Percentiles rank a stretch among this genome's conserved stretches.
Evolutionary conservation across 345 rosid genomes (phyloP).

Genomic region (Syzygium jambos): DNA sequence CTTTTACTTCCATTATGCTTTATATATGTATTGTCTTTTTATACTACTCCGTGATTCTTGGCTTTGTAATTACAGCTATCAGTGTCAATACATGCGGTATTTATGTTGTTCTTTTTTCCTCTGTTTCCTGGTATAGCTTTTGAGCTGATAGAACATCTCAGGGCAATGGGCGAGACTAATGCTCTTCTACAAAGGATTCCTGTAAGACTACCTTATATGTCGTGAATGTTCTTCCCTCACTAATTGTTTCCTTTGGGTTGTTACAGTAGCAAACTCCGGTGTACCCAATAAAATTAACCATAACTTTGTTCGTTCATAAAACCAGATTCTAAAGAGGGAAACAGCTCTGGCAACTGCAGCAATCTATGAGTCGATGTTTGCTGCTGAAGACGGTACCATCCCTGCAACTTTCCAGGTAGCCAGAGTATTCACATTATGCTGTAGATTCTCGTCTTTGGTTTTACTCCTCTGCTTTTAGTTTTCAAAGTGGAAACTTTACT

Average conservation of each 20-base stretch:
- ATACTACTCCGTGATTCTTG: not conserved
- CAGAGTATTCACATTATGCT: not conserved
- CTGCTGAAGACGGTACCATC: conserved; percentile 78
- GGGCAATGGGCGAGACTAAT: conserved; percentile 96
- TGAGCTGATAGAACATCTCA: conserved; percentile 93
- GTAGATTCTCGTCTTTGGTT: not conserved
- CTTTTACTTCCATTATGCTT: not conserved
- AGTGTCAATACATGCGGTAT: not conserved
- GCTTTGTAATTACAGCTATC: not conserved
- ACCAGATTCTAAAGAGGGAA: conserved; percentile 68
- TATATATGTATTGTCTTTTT: not conserved
- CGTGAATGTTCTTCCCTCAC: not conserved
- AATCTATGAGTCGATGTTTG: conserved; percentile 92
- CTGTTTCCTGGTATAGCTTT: conserved; percentile 36
- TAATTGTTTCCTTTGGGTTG: not conserved
- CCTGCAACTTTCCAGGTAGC: conserved; percentile 95
- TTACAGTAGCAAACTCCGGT: not conserved
- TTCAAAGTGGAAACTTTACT: not conserved
- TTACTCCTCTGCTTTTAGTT: not conserved
- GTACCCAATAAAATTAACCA: not conserved
- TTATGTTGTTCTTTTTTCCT: not conserved
- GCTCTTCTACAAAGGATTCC: conserved; percentile 79
- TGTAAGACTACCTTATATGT: conserved; percentile 14
- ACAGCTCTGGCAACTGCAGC: conserved; percentile 95
- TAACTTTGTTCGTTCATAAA: not conserved